Conservation (phyloP, 495 filamentous ascomycete genomes). For the Aspergillus cristatus region DNA sequence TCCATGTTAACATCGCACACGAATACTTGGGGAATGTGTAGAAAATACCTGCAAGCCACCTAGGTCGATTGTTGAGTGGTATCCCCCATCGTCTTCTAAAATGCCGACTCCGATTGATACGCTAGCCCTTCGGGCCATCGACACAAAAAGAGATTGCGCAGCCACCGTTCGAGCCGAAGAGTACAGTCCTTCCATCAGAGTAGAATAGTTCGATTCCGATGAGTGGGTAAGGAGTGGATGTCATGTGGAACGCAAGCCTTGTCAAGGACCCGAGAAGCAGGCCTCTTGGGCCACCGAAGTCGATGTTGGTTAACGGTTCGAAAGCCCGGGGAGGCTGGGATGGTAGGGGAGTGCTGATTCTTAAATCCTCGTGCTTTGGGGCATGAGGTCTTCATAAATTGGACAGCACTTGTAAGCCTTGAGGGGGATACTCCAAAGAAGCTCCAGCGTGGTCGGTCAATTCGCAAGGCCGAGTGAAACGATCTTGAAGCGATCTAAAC, state of each 20-base stretch:
- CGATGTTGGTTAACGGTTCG: conserved; percentile 8
- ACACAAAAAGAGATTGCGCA: conserved; percentile 6
- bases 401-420: neutral
- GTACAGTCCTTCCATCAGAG: conserved; percentile 1
- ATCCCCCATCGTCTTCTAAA: conserved; percentile 1
- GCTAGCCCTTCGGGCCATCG: conserved; percentile 6
- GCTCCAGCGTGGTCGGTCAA: conserved; percentile 1
- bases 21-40: conserved; percentile 2
- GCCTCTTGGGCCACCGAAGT: conserved; percentile 8
- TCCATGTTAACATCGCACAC: conserved; percentile 4
- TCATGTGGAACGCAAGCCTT: conserved; percentile 6
- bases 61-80: neutral
- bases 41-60: conserved; percentile 7
- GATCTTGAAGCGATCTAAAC: conserved; percentile 9
- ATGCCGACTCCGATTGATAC: conserved; percentile 6
- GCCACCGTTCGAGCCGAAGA: conserved; percentile 6
- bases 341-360: conserved; percentile 6
- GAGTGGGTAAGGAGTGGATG: conserved; percentile 3
- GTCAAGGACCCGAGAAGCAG: conserved; percentile 4
- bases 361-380: conserved; percentile 3
- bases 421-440: conserved; percentile 1
- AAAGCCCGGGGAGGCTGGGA: neutral
- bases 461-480: conserved; percentile 6
- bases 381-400: conserved; percentile 6
- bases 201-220: conserved; percentile 5